phyloP scores from a whole-genome alignment of 148 eudicot species.

The Nepenthes gracilis region DNA sequence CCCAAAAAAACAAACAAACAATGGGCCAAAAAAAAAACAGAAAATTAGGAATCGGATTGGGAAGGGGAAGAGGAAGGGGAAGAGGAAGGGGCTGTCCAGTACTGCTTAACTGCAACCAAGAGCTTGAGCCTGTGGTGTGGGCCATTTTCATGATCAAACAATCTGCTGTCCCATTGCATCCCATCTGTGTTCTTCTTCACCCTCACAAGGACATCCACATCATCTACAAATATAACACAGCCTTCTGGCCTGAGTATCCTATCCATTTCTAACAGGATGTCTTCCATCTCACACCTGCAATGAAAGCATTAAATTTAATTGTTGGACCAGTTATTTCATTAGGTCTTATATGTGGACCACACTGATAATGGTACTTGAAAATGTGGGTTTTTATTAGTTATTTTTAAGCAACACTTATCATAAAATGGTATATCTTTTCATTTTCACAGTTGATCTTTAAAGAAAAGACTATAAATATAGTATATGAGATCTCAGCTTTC shows the following conservation, averaged over 20 bases:
- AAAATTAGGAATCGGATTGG: neutral
- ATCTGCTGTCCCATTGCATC: constrained; percentile 53
- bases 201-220: constrained; percentile 45
- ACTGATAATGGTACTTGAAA: too few species aligned
- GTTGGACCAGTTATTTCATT: too few species aligned
- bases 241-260: constrained; percentile 66
- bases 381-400: too few species aligned
- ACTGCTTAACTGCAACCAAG: constrained; percentile 66
- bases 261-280: constrained; percentile 81
- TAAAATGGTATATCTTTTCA: too few species aligned
- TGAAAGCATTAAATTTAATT: too few species aligned
- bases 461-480: too few species aligned
- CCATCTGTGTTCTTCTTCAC: constrained; percentile 42
- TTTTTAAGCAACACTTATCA: too few species aligned
- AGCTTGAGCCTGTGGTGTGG: constrained; percentile 58
- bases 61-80: neutral
- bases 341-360: too few species aligned
- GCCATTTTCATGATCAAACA: constrained; percentile 64
- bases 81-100: constrained; percentile 55
- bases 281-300: constrained; percentile 58
- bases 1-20: neutral
- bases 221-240: constrained; percentile 67
- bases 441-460: too few species aligned
- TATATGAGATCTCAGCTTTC: too few species aligned
- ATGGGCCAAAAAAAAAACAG: neutral